A percentile compares a stretch with the other conserved stretches of the same genome.
These are phyloP conservation scores for Cucurbita argyrosperma DNA, from an alignment of 306 rosid genomes.

Conservation along the genomic window DNA sequence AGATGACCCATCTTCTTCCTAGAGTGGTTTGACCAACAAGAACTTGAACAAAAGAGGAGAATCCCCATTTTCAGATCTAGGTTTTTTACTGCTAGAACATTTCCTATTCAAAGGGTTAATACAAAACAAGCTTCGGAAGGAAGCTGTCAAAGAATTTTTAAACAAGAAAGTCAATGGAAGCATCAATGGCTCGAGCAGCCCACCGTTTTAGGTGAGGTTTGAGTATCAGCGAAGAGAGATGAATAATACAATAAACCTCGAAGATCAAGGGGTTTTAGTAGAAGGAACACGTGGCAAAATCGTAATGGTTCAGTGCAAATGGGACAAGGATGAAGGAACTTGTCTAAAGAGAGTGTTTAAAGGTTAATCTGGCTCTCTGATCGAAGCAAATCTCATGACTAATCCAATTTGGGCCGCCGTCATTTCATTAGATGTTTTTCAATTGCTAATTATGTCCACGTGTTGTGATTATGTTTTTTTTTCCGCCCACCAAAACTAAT, in stretches of 20 bases:
- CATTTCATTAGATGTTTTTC: background rate
- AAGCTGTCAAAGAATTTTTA: background rate
- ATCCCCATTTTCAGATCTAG: conserved; percentile 5
- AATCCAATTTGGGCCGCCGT: background rate
- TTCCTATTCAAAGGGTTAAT: background rate
- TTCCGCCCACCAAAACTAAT: background rate
- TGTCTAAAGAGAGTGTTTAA: background rate
- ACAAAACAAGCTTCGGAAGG: background rate
- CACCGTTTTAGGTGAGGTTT: background rate
- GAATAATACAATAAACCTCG: background rate
- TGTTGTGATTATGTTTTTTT: background rate
- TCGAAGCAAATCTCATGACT: background rate
- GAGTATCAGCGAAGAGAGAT: background rate
- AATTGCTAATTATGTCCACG: background rate
- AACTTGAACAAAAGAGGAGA: background rate
- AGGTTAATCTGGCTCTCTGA: background rate
- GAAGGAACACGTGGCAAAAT: background rate
- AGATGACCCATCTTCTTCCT: background rate
- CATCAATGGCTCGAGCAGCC: background rate
- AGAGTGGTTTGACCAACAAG: conserved; percentile 2
- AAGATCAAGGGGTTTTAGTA: background rate
- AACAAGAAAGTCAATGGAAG: background rate
- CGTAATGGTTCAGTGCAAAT: background rate
- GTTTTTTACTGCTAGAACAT: background rate
- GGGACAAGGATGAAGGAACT: background rate